A percentile compares a stretch with the other conserved stretches of the same genome.
Evolutionary conservation across 805 yeast species (phyloP).

Genomic region (Ogataea sp.): DNA sequence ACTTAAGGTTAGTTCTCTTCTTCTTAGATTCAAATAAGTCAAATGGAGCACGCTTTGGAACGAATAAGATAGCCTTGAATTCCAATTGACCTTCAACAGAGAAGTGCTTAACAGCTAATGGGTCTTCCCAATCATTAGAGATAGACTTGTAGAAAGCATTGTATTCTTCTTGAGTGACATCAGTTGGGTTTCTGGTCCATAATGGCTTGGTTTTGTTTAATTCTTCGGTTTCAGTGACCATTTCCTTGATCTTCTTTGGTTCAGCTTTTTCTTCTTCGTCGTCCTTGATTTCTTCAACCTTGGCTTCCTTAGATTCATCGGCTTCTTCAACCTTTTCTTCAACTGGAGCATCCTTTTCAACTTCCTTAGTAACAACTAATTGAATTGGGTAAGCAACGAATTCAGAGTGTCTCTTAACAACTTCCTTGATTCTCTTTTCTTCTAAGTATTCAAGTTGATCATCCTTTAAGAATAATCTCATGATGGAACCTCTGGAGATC

Average conservation of each 20-base stretch:
- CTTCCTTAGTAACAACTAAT: constrained; percentile 96
- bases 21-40: constrained; percentile 97
- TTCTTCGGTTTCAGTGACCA: constrained; percentile 94
- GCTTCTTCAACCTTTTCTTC: constrained; percentile 60
- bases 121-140: constrained; percentile 99
- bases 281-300: constrained; percentile 68
- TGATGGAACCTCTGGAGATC: constrained; percentile 89
- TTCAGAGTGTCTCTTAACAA: constrained; percentile 98
- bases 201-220: constrained; percentile 97
- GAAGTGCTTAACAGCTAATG: constrained; percentile 98
- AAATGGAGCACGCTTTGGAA: constrained; percentile 99
- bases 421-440: constrained; percentile 99
- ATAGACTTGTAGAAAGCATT: constrained; percentile 98
- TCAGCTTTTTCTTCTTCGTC: constrained; percentile 63
- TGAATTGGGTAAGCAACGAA: constrained; percentile 99
- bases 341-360: constrained; percentile 93
- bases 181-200: constrained; percentile 99
- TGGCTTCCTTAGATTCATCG: constrained; percentile 48
- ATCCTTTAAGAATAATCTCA: constrained; percentile 95
- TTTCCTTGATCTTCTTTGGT: constrained; percentile 86
- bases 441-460: constrained; percentile 98
- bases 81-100: constrained; percentile 99
- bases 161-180: constrained; percentile 96
- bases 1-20: constrained; percentile 98
- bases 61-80: constrained; percentile 94